Conservation (phyloP, 2,329 filamentous ascomycete genomes). For the Cercospora citrullina region DNA sequence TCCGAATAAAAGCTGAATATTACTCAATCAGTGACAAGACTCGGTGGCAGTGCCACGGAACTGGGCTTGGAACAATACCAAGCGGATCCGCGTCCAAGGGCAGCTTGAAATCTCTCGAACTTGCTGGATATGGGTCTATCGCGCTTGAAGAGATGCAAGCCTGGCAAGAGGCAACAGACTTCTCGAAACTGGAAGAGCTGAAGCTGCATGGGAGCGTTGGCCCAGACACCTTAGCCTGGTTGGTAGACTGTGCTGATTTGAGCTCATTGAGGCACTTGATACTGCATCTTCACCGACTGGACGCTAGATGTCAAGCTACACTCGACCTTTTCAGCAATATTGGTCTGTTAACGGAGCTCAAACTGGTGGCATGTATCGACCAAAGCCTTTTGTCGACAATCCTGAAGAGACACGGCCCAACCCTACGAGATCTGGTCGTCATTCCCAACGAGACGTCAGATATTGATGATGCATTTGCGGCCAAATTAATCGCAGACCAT, state of each 20-base stretch:
- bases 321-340: neutral
- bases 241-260: neutral
- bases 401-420: neutral
- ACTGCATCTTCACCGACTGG: neutral
- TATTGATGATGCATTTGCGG: neutral
- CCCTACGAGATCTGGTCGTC: neutral
- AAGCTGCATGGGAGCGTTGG: neutral
- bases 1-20: neutral
- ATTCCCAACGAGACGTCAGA: neutral
- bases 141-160: neutral
- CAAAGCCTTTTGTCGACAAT: neutral
- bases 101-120: neutral
- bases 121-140: neutral
- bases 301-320: neutral
- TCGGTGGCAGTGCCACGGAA: neutral
- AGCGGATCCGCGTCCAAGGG: neutral
- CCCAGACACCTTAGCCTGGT: neutral
- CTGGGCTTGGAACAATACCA: neutral
- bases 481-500: neutral
- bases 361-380: neutral
- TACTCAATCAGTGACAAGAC: neutral
- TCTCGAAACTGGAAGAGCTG: neutral
- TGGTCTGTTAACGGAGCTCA: neutral
- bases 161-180: neutral
- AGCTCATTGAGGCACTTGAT: neutral